Conservation (phyloP, 2,329 filamentous ascomycete genomes). For the Cladosporium austrohemisphaericum region DNA sequence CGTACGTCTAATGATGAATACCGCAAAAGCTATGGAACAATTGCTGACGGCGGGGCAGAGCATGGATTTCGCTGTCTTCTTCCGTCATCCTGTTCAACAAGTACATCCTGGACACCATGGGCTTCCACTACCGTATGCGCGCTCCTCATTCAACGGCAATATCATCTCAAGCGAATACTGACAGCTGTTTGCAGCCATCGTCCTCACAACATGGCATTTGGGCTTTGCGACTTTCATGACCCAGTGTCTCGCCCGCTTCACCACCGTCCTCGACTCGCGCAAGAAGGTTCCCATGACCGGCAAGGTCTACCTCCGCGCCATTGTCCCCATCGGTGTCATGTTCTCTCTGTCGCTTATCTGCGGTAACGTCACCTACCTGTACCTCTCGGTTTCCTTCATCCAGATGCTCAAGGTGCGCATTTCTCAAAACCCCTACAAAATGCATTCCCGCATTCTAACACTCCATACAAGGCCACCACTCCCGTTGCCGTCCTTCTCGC, state of each 20-base stretch:
- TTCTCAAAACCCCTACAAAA: conserved; percentile 17
- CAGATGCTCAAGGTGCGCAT: conserved; percentile 88
- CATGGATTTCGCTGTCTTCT: conserved; percentile 90
- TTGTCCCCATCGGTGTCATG: conserved; percentile 91
- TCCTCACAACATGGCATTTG: conserved; percentile 95
- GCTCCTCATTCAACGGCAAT: not conserved
- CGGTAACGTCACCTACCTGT: conserved; percentile 92
- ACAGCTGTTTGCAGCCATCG: conserved; percentile 56
- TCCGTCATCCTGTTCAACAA: conserved; percentile 99
- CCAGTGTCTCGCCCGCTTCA: conserved; percentile 86
- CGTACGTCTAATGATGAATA: conserved; percentile 51
- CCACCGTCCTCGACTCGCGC: conserved; percentile 82
- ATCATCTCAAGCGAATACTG: conserved; percentile 29
- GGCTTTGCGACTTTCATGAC: conserved; percentile 91
- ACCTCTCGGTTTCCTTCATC: conserved; percentile 93
- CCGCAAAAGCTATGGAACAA: conserved; percentile 31
- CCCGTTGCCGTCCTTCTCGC: conserved; percentile 89
- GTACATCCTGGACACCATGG: conserved; percentile 82
- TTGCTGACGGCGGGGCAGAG: conserved; percentile 47
- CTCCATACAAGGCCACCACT: conserved; percentile 69
- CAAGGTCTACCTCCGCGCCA: conserved; percentile 85
- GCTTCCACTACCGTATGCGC: conserved; percentile 62
- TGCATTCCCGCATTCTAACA: conserved; percentile 8
- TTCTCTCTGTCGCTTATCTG: conserved; percentile 96
- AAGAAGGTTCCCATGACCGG: conserved; percentile 98